These are phyloP conservation scores for Geotrichum citri-aurantii DNA, from an alignment of 1,139 yeast species.

Conservation along the genomic window DNA sequence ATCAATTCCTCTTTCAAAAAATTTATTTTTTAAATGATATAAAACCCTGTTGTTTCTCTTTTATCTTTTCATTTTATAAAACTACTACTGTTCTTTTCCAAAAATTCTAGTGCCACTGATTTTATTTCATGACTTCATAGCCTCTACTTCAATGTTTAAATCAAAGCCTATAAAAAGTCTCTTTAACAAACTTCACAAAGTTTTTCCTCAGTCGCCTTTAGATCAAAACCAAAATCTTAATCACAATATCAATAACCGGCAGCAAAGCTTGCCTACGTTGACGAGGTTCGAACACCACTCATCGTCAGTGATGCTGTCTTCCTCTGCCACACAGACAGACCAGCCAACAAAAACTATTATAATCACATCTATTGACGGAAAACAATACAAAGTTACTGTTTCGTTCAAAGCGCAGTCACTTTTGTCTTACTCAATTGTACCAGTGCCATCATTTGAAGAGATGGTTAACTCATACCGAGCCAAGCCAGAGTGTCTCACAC, in stretches of 20 bases:
- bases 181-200: not conserved
- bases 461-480: constrained; percentile 3
- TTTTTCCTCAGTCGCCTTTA: not conserved
- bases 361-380: constrained; percentile 1
- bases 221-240: not conserved
- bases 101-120: not conserved
- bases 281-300: not conserved
- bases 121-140: not conserved
- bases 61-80: not conserved
- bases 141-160: not conserved
- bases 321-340: not conserved
- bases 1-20: not conserved
- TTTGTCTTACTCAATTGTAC: not conserved
- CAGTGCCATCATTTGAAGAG: constrained; percentile 4
- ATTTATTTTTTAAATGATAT: not conserved
- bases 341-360: not conserved
- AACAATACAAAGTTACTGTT: not conserved
- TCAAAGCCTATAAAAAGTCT: not conserved
- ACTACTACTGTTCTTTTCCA: not conserved
- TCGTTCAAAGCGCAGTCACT: not conserved
- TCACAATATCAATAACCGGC: not conserved
- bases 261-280: not conserved
- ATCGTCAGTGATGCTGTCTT: not conserved
- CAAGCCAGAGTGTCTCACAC: constrained; percentile 9
- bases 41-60: not conserved